These are phyloP conservation scores for Rhizophora apiculata DNA, from an alignment of 345 rosid genomes.

Conservation along the genomic window DNA sequence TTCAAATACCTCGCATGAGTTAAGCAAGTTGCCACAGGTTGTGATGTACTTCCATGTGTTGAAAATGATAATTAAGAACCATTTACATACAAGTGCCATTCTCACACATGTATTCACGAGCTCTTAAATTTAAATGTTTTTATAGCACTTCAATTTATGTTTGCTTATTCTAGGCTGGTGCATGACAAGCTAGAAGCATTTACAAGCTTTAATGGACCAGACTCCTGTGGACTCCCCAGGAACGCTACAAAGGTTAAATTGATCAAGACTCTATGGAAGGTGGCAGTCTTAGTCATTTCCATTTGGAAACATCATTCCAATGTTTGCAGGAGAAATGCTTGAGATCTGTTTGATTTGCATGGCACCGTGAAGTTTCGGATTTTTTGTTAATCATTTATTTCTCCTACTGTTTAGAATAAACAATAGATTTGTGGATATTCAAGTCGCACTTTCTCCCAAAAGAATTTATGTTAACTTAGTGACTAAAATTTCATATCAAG, in stretches of 20 bases:
- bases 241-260: constrained; percentile 67
- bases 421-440: no score
- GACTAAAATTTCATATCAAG: no score
- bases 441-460: no score
- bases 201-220: constrained; percentile 92
- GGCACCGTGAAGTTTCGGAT: neutral
- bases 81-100: neutral
- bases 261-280: constrained; percentile 64
- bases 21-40: no score
- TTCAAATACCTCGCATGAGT: no score
- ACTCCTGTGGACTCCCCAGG: constrained; percentile 89
- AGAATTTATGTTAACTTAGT: no score
- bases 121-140: neutral
- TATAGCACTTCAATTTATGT: neutral
- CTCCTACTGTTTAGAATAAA: no score
- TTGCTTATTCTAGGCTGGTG: constrained; percentile 58
- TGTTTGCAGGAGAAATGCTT: constrained; percentile 83
- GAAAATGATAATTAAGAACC: neutral
- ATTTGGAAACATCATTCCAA: constrained; percentile 76
- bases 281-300: constrained; percentile 62
- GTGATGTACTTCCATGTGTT: no score
- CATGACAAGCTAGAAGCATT: constrained; percentile 88
- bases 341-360: constrained; percentile 23
- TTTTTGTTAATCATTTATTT: no score
- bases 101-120: neutral